Evolutionary conservation across 73 alveolate species (phyloP).

Genomic region (Tetrahymena elliotti): DNA sequence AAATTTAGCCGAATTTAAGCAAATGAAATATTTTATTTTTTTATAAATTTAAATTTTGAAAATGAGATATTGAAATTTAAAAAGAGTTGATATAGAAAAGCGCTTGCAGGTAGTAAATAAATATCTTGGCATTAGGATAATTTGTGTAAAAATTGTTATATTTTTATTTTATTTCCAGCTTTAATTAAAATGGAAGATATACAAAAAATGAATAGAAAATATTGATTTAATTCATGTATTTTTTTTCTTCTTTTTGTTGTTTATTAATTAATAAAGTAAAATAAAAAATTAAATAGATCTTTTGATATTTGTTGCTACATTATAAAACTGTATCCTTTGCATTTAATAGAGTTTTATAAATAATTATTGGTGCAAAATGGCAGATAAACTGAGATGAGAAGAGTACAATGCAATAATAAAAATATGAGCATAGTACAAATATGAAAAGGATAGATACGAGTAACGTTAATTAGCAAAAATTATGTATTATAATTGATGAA

Average conservation of each 20-base stretch:
- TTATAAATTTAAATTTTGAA: no score
- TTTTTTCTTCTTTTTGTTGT: neutral
- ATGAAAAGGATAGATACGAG: neutral
- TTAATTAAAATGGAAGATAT: neutral
- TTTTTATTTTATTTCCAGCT: neutral
- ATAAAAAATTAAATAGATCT: neutral
- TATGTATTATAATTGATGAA: neutral
- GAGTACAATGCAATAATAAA: neutral
- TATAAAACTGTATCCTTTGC: neutral
- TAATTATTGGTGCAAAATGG: neutral
- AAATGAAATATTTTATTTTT: no score
- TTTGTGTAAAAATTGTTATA: neutral
- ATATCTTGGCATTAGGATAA: neutral
- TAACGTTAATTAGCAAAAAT: neutral
- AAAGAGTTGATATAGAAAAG: no score
- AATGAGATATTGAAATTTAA: no score
- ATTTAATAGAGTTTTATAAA: neutral
- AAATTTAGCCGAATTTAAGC: no score
- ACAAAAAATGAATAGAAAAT: neutral
- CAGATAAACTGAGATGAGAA: neutral
- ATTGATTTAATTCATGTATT: neutral
- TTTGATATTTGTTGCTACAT: neutral
- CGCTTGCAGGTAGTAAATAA: no score
- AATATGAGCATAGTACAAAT: neutral
- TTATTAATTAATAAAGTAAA: neutral